Evolutionary conservation across 805 yeast species (phyloP).

Genomic region (Ogataea nitratoaversa): DNA sequence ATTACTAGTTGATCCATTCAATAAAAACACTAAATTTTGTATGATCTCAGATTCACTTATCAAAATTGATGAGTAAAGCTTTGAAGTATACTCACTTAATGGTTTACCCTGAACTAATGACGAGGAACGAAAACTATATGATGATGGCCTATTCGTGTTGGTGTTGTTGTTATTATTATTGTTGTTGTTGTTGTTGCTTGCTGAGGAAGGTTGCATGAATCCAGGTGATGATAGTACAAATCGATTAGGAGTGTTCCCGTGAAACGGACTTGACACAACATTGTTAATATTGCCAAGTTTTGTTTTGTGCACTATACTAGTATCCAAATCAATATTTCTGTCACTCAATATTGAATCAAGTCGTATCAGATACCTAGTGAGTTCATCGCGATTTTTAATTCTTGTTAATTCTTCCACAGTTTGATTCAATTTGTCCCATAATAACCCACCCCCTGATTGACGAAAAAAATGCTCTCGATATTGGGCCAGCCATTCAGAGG

Average conservation of each 20-base stretch:
- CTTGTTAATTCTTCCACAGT: conserved; percentile 17
- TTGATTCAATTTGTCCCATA: conserved; percentile 19
- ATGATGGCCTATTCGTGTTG: conserved; percentile 9
- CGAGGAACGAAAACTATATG: conserved; percentile 2
- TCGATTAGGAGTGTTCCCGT: too few relatives aligned
- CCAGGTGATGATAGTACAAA: too few relatives aligned
- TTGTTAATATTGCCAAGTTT: too few relatives aligned
- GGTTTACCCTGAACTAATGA: conserved; percentile 17
- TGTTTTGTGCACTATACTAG: too few relatives aligned
- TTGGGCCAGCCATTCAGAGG: conserved; percentile 4
- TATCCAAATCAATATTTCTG: too few relatives aligned
- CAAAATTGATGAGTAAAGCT: conserved; percentile 36
- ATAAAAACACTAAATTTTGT: conserved; percentile 45
- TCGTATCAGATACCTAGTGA: conserved; percentile 19
- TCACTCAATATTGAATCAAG: conserved; percentile 13
- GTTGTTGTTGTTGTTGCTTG: background rate
- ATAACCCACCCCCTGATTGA: conserved; percentile 3
- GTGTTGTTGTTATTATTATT: background rate
- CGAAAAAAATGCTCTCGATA: conserved; percentile 8
- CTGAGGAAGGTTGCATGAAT: too few relatives aligned
- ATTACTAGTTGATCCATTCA: conserved; percentile 61
- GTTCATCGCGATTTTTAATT: conserved; percentile 13
- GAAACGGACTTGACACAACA: too few relatives aligned
- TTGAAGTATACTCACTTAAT: conserved; percentile 27
- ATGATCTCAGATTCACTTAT: conserved; percentile 41